phyloP scores from a whole-genome alignment of 495 filamentous ascomycete genomes.

The Tetracladium setigerum region DNA sequence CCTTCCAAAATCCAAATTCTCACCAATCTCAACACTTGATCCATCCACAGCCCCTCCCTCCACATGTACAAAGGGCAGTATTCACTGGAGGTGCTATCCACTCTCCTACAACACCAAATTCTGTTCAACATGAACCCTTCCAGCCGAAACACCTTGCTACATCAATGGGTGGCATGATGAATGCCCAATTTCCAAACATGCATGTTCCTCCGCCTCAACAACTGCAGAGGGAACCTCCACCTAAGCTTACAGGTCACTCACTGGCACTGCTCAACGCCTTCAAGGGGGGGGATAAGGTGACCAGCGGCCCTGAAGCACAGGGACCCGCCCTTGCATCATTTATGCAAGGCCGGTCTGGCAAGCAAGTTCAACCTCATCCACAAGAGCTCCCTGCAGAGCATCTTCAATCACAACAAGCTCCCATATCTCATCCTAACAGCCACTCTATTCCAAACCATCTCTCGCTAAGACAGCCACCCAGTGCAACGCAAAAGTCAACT shows the following conservation, averaged over 20 bases:
- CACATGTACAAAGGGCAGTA: conserved; percentile 19
- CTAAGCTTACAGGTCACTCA: conserved; percentile 57
- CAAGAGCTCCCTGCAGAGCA: conserved; percentile 11
- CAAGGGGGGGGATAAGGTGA: conserved; percentile 30
- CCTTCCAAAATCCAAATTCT: conserved; percentile 20
- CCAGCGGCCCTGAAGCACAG: background rate
- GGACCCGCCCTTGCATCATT: conserved; percentile 2
- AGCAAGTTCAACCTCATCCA: conserved; percentile 8
- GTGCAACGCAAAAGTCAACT: conserved; percentile 36
- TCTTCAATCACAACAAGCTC: conserved; percentile 15
- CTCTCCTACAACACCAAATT: conserved; percentile 27
- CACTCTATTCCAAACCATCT: conserved; percentile 14
- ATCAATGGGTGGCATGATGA: conserved; percentile 12
- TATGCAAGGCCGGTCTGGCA: background rate
- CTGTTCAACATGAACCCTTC: conserved; percentile 32
- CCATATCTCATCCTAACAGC: conserved; percentile 9
- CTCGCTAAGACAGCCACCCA: conserved; percentile 17
- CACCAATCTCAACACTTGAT: conserved; percentile 35
- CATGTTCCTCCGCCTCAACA: conserved; percentile 45
- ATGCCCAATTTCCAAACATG: conserved; percentile 36
- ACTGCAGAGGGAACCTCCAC: conserved; percentile 28
- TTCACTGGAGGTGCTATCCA: conserved; percentile 23
- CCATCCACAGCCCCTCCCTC: conserved; percentile 44
- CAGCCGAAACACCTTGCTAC: background rate
- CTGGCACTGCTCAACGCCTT: conserved; percentile 57